These are phyloP conservation scores for Strobilomyces dryophilus DNA, from an alignment of 768 basidiomycete genomes.

Conservation along the genomic window DNA sequence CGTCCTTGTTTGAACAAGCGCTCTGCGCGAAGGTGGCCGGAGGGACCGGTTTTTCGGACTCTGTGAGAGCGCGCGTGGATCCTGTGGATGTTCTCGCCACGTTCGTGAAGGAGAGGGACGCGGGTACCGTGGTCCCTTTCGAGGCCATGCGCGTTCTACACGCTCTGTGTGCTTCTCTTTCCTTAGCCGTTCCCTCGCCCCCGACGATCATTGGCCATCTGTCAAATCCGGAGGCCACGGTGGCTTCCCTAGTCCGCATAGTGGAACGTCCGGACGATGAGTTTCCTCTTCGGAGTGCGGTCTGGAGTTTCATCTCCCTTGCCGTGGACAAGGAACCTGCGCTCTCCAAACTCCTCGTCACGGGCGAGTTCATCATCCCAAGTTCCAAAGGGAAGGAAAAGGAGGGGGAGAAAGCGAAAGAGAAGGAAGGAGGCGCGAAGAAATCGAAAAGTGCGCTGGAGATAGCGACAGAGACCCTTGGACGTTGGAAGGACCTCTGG, in stretches of 20 bases:
- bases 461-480: constrained; percentile 62
- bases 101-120: constrained; percentile 62
- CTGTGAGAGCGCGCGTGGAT: constrained; percentile 49
- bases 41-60: constrained; percentile 41
- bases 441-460: constrained; percentile 56
- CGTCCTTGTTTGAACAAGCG: constrained; percentile 72
- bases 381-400: constrained; percentile 38
- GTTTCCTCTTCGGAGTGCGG: constrained; percentile 59
- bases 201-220: constrained; percentile 78
- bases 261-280: constrained; percentile 81
- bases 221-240: constrained; percentile 69
- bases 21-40: constrained; percentile 61
- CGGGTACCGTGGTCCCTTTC: constrained; percentile 56
- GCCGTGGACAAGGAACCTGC: constrained; percentile 87
- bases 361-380: constrained; percentile 62
- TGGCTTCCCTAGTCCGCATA: constrained; percentile 63
- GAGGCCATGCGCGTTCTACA: constrained; percentile 67
- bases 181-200: constrained; percentile 53
- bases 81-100: constrained; percentile 72
- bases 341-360: constrained; percentile 71
- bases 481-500: constrained; percentile 73
- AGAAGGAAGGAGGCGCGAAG: constrained; percentile 23
- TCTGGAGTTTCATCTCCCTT: constrained; percentile 81
- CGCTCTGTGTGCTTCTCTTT: constrained; percentile 62
- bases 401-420: constrained; percentile 21